Percentiles rank a stretch among this genome's conserved stretches.
These are phyloP conservation scores for Mycena epipterygia DNA, from an alignment of 768 basidiomycete genomes.

Conservation along the genomic window DNA sequence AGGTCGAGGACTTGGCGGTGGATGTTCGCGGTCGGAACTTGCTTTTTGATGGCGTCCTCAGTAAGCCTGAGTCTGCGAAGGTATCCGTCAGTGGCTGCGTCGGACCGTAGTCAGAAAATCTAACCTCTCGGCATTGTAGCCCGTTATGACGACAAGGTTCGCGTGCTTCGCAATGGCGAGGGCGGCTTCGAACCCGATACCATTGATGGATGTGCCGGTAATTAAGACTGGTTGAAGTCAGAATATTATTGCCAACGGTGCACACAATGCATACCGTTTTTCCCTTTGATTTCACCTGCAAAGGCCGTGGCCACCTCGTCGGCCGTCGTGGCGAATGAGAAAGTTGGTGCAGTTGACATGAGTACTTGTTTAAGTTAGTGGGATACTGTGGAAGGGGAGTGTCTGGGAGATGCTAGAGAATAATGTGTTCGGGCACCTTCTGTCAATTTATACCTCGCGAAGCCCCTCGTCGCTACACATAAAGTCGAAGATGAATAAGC, in stretches of 20 bases:
- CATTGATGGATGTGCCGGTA: slow-evolving; percentile 2
- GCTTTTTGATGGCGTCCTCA: neutral
- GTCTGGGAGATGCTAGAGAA: too few relatives aligned
- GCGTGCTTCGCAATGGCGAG: slow-evolving; percentile 5
- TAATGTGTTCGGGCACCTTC: too few relatives aligned
- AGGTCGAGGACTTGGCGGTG: neutral
- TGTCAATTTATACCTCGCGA: too few relatives aligned
- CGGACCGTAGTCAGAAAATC: too few relatives aligned
- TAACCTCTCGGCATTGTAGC: neutral
- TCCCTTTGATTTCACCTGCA: slow-evolving; percentile 4
- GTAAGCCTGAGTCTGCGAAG: neutral
- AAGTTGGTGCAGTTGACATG: neutral
- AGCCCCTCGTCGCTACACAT: too few relatives aligned
- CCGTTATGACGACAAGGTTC: neutral
- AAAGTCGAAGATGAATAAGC: too few relatives aligned
- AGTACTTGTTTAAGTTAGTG: neutral
- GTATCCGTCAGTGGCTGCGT: neutral
- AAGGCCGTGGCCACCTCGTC: slow-evolving; percentile 5
- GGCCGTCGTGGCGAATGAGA: slow-evolving; percentile 5
- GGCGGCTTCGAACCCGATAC: slow-evolving; percentile 3
- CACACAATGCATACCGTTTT: neutral
- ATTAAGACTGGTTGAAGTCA: neutral
- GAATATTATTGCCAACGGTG: neutral
- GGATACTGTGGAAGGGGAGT: too few relatives aligned
- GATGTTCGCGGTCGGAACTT: neutral